Percentiles rank a stretch among this genome's conserved stretches.
Evolutionary conservation across 1,284 basidiomycete species (phyloP).

Genomic region (Hymenochaete sp.): DNA sequence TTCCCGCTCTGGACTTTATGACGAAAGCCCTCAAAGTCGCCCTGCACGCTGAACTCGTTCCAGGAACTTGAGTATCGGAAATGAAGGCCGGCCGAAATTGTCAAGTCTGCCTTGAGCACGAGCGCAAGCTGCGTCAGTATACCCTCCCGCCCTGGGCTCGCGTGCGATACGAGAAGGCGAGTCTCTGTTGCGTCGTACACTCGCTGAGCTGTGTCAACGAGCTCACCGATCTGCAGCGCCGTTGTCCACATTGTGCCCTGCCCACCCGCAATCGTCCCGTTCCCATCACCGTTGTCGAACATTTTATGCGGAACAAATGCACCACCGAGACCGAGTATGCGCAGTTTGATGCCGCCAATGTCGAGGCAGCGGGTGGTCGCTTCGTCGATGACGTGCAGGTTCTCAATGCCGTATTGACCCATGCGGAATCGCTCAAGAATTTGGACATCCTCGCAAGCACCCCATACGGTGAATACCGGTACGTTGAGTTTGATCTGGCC

Average conservation of each 20-base stretch:
- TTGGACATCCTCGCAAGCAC: slow-evolving; percentile 92
- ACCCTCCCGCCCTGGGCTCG: slow-evolving; percentile 88
- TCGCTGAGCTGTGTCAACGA: slow-evolving; percentile 94
- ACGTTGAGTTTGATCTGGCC: slow-evolving; percentile 84
- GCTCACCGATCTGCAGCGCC: slow-evolving; percentile 93
- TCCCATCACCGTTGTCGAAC: slow-evolving; percentile 94
- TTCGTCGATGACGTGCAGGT: slow-evolving; percentile 90
- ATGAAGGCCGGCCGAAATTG: slow-evolving; percentile 91
- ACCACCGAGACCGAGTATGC: slow-evolving; percentile 91
- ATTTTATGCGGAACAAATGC: slow-evolving; percentile 95
- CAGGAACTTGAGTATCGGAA: slow-evolving; percentile 95
- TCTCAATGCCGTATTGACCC: slow-evolving; percentile 74
- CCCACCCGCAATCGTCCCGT: slow-evolving; percentile 92
- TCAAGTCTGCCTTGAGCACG: slow-evolving; percentile 89
- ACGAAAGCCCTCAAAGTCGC: slow-evolving; percentile 84
- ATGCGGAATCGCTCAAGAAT: slow-evolving; percentile 90
- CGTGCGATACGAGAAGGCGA: slow-evolving; percentile 87
- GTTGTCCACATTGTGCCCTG: slow-evolving; percentile 99
- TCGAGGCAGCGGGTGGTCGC: slow-evolving; percentile 86
- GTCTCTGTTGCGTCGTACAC: slow-evolving; percentile 92
- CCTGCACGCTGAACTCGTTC: slow-evolving; percentile 94
- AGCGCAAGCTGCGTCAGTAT: slow-evolving; percentile 87
- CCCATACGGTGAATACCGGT: slow-evolving; percentile 96
- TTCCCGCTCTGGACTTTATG: slow-evolving; percentile 76
- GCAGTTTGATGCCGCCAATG: slow-evolving; percentile 87